Base-by-base conservation (phyloP, 495 filamentous ascomycete species). In the Penicillium crystallinum region DNA sequence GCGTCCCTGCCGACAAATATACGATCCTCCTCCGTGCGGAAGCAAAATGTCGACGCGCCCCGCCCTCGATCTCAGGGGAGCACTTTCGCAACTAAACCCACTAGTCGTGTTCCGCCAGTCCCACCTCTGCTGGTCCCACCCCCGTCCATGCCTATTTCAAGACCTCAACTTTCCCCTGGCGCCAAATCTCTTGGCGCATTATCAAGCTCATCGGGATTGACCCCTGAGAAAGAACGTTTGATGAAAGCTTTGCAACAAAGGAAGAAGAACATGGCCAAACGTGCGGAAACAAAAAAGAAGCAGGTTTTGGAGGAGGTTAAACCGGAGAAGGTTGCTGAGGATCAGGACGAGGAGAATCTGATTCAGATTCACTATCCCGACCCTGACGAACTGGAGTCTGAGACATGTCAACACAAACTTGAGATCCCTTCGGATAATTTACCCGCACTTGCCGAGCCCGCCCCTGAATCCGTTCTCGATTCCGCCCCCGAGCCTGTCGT, bases 191-290 rank as follows among this genome's bases (percentile, higher is more conserved):
- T 75, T 46, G 76, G 68, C 43, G 76, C 73, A 23, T 46, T 76
- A 29, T 73, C 74, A 53, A 61, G 60, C 5, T 78, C 82, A 11
- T 77, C 79, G 25, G 77, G 81, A 14, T 83, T 95, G 62, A 92
- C 90, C 1, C 88, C 89, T 0, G 93, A 97, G 64, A 96, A 96
- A 66, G 82, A 87, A 57, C 80, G 91, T 55, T 74, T 98, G 52
- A 88, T 95, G 89, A 96, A 92, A 73, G 92, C 93, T 5, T 77
- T 97, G 66, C 87, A 97, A 57, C 72, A 97, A 38, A 79, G 93
- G 34, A 91, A 90, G 68, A 90, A 87, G 61, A 84, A 88, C 57
- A 75, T 83, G 76, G 79, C 70, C 15, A 77, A 71, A 48, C 62
- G 64, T 34, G 63, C 66, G n/a, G 64, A 69, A 23, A 63, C 69